Evolutionary conservation across 2,329 filamentous ascomycete genomes (phyloP).

Genomic region (Cladosporium velox): DNA sequence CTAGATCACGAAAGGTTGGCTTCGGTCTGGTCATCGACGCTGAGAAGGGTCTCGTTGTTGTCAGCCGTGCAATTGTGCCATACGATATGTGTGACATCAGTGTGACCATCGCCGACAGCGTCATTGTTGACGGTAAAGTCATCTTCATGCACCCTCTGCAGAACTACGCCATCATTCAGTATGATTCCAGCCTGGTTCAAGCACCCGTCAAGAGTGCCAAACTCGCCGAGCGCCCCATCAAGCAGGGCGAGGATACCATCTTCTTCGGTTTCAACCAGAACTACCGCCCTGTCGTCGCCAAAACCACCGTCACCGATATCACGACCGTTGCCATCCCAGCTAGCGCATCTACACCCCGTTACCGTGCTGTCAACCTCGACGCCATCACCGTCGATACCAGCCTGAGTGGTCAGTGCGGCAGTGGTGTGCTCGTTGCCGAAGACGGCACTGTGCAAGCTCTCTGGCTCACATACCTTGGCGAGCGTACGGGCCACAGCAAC

Average conservation of each 20-base stretch:
- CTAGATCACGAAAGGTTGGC: constrained; percentile 88
- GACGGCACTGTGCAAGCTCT: constrained; percentile 92
- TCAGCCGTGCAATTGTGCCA: constrained; percentile 90
- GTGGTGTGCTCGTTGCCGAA: constrained; percentile 84
- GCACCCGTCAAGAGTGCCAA: constrained; percentile 89
- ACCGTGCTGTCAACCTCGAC: constrained; percentile 92
- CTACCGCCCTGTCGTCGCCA: constrained; percentile 86
- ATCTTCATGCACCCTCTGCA: constrained; percentile 95
- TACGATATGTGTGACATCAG: constrained; percentile 97
- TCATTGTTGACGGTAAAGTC: constrained; percentile 91
- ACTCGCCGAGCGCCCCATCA: constrained; percentile 77
- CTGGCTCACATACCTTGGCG: constrained; percentile 95
- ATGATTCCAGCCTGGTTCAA: constrained; percentile 89
- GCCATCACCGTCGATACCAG: constrained; percentile 96
- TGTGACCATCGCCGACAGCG: constrained; percentile 93
- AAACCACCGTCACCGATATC: constrained; percentile 94
- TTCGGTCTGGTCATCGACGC: constrained; percentile 98
- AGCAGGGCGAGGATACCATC: constrained; percentile 89
- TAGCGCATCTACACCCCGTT: constrained; percentile 86
- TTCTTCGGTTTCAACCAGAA: constrained; percentile 99
- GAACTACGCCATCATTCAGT: constrained; percentile 94
- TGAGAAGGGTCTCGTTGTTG: constrained; percentile 89
- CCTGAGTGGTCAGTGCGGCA: constrained; percentile 87
- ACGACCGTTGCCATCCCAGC: constrained; percentile 95
- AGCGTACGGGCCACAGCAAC: constrained; percentile 73